Conservation (phyloP, 371 early-diverging fungal genomes). For the Batrachochytrium dendrobatidis region DNA sequence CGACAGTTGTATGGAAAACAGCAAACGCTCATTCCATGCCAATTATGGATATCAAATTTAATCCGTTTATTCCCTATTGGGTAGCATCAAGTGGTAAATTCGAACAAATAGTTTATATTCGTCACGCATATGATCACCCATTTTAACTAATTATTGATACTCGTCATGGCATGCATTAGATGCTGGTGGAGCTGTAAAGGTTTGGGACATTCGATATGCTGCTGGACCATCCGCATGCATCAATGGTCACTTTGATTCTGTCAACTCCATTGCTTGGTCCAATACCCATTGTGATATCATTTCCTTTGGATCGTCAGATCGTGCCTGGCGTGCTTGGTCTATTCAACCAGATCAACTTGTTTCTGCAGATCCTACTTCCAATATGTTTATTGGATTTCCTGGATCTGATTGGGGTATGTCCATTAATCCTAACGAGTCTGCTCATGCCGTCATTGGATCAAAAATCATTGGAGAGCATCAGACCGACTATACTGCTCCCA, state of each 20-base stretch:
- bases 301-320: slow-evolving; percentile 43
- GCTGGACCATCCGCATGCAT: slow-evolving; percentile 47
- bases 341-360: slow-evolving; percentile 17
- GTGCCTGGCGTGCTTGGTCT: slow-evolving; percentile 45
- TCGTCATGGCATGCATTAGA: slow-evolving; percentile 30
- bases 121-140: background rate
- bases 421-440: background rate
- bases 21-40: slow-evolving; percentile 30
- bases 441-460: slow-evolving; percentile 21
- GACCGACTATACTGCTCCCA: slow-evolving; percentile 13
- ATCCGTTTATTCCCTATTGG: slow-evolving; percentile 76
- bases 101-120: background rate
- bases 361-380: slow-evolving; percentile 13
- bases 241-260: slow-evolving; percentile 43
- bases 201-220: slow-evolving; percentile 71
- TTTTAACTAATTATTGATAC: background rate
- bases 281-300: slow-evolving; percentile 53
- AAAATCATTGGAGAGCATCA: slow-evolving; percentile 25
- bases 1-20: slow-evolving; percentile 23
- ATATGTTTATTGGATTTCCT: slow-evolving; percentile 30
- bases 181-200: slow-evolving; percentile 54
- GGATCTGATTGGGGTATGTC: slow-evolving; percentile 31
- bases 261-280: slow-evolving; percentile 55
- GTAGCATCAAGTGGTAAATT: slow-evolving; percentile 57
- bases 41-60: slow-evolving; percentile 57